Conservation (phyloP, 345 rosid genomes). For the Rhodomyrtus tomentosa region DNA sequence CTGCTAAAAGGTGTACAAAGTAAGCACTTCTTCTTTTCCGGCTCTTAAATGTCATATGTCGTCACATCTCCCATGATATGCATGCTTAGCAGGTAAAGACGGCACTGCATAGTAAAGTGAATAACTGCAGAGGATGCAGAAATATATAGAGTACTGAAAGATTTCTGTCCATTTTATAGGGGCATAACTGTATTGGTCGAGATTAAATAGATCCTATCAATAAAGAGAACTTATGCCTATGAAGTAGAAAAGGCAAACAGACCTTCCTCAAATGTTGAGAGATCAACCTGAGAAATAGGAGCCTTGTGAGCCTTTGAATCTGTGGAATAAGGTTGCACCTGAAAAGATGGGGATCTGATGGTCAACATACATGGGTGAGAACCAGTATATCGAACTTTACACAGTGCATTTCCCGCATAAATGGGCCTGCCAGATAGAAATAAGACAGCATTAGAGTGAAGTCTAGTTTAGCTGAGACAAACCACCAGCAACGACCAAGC, state of each 20-base stretch:
- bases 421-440: conserved; percentile 58
- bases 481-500: neutral
- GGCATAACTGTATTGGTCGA: neutral
- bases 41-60: neutral
- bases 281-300: conserved; percentile 85
- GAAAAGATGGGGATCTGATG: conserved; percentile 75
- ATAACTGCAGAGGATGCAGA: neutral
- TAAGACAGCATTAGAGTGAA: neutral
- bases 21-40: neutral
- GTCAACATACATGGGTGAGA: conserved; percentile 68
- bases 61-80: neutral
- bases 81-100: neutral
- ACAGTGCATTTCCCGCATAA: conserved; percentile 97
- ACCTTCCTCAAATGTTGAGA: conserved; percentile 75
- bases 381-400: conserved; percentile 74
- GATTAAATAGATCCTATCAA: neutral
- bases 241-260: conserved; percentile 20
- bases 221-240: neutral
- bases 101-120: neutral
- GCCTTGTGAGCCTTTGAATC: conserved; percentile 43
- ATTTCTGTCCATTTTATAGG: neutral
- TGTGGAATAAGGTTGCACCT: conserved; percentile 16
- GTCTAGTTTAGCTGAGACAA: neutral
- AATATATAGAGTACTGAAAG: neutral
- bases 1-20: conserved; percentile 20